phyloP scores from a whole-genome alignment of 2,329 filamentous ascomycete genomes.

The Alternaria novae-zelandiae region DNA sequence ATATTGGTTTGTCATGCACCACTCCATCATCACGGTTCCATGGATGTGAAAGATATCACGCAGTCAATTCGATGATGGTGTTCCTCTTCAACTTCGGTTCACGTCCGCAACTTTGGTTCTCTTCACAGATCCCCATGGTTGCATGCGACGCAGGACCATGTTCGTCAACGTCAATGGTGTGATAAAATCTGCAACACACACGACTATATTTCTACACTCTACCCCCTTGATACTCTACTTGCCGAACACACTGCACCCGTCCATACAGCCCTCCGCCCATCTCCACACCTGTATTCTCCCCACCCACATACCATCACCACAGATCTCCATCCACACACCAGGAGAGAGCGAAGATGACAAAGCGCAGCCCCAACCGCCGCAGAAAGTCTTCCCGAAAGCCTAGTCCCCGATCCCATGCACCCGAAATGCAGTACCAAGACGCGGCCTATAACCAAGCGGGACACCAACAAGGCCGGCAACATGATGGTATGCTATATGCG shows the following conservation, averaged over 20 bases:
- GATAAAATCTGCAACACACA: background rate
- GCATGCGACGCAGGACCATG: background rate
- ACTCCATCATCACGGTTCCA: background rate
- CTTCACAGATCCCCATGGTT: background rate
- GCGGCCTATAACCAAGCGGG: background rate
- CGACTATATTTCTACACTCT: background rate
- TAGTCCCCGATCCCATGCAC: background rate
- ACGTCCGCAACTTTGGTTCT: background rate
- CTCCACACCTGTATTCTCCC: background rate
- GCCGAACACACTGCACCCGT: background rate
- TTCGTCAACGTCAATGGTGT: background rate
- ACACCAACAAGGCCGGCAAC: background rate
- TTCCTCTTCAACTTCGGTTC: background rate
- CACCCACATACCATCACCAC: background rate
- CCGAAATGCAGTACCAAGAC: background rate
- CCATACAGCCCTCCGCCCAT: background rate
- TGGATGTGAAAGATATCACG: background rate
- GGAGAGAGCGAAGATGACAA: background rate
- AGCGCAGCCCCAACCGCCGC: background rate
- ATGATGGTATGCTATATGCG: background rate
- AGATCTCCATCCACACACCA: too few relatives aligned
- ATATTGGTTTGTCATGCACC: background rate
- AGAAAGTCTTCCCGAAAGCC: background rate
- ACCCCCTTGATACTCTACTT: background rate
- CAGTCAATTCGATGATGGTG: background rate